Conservation (phyloP, 768 basidiomycete species). For the Postia placenta region DNA sequence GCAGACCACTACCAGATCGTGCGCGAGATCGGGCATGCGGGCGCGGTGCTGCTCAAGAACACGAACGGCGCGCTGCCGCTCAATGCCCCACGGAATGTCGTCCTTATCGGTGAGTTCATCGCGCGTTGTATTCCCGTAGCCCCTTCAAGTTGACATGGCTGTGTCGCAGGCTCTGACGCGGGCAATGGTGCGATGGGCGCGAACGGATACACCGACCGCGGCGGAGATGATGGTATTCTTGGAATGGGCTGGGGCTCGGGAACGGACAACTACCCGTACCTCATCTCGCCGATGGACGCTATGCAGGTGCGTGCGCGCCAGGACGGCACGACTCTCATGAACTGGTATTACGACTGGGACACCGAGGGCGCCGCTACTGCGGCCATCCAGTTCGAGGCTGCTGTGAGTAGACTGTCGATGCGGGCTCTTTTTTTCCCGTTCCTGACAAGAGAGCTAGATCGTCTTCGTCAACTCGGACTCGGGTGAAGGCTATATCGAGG, state of each 20-base stretch:
- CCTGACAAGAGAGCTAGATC: slow-evolving; percentile 26
- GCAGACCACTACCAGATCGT: slow-evolving; percentile 63
- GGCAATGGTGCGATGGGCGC: slow-evolving; percentile 39
- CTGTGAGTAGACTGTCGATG: slow-evolving; percentile 1
- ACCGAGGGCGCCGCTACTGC: slow-evolving; percentile 14
- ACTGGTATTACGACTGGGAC: slow-evolving; percentile 22
- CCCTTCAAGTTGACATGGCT: slow-evolving; percentile 14
- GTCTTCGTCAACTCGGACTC: slow-evolving; percentile 83
- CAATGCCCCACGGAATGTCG: slow-evolving; percentile 50
- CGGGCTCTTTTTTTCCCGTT: neutral
- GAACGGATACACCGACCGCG: slow-evolving; percentile 40
- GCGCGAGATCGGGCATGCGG: slow-evolving; percentile 66
- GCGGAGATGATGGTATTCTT: slow-evolving; percentile 51
- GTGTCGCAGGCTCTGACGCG: slow-evolving; percentile 37
- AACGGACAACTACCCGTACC: slow-evolving; percentile 72
- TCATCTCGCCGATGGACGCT: slow-evolving; percentile 76
- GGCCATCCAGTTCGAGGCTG: slow-evolving; percentile 51
- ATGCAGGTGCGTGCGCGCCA: slow-evolving; percentile 67
- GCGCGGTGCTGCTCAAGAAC: slow-evolving; percentile 77
- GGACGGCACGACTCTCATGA: slow-evolving; percentile 29
- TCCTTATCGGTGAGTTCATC: slow-evolving; percentile 58
- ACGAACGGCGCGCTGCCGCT: slow-evolving; percentile 49
- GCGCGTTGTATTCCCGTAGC: slow-evolving; percentile 13
- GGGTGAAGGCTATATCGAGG: slow-evolving; percentile 77
- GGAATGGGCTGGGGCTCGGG: slow-evolving; percentile 84